Conservation (phyloP, 352 stramenopile genomes). For the Phytophthora ohioensis region DNA sequence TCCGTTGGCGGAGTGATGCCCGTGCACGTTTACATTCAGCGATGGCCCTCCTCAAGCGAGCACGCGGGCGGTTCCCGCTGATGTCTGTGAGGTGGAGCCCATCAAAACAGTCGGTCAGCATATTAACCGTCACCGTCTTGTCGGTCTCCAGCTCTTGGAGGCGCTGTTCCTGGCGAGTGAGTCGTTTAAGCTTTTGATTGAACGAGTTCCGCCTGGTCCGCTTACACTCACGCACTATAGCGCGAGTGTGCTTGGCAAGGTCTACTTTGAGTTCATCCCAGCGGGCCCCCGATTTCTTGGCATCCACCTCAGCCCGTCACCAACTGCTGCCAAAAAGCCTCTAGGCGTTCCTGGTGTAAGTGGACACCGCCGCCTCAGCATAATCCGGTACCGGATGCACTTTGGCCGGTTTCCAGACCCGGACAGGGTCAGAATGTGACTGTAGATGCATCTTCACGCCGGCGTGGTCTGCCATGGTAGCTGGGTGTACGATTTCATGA, state of each 20-base stretch:
- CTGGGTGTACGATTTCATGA: background rate
- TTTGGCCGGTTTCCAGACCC: background rate
- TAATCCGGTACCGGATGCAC: background rate
- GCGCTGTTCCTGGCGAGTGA: background rate
- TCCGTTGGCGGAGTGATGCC: background rate
- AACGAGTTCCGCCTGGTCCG: background rate
- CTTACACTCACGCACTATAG: background rate
- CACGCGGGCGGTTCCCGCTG: no score
- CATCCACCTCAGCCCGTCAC: background rate
- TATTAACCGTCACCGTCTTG: background rate
- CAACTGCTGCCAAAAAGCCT: background rate
- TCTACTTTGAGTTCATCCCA: background rate
- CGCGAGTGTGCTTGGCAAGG: background rate
- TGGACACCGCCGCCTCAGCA: background rate
- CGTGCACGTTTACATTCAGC: background rate
- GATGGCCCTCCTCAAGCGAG: background rate
- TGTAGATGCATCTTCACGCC: background rate
- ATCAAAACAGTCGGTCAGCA: background rate
- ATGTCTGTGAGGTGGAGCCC: background rate
- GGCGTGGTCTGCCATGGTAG: background rate
- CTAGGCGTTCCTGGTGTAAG: background rate
- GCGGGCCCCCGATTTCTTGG: background rate
- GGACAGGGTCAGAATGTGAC: background rate
- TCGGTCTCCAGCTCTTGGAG: background rate
- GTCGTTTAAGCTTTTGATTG: background rate